phyloP scores from a whole-genome alignment of 306 rosid genomes.

The Begonia loranthoides region DNA sequence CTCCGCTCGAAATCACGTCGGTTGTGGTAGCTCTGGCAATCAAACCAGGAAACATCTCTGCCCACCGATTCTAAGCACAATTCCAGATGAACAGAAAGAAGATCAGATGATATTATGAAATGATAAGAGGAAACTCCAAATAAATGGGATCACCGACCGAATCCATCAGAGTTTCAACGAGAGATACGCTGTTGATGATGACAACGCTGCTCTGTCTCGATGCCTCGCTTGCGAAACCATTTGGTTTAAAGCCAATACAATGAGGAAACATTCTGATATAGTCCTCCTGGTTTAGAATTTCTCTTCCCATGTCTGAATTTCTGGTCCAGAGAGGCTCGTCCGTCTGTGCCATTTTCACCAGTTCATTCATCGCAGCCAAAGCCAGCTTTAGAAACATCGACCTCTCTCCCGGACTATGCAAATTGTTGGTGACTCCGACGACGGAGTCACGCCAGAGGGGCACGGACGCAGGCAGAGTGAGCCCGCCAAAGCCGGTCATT shows the following conservation, averaged over 20 bases:
- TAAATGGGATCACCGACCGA: conserved; percentile 32
- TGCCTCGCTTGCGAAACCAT: conserved; percentile 62
- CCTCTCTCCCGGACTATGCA: too few relatives aligned
- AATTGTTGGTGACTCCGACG: too few relatives aligned
- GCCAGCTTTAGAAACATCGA: too few relatives aligned
- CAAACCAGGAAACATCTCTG: conserved; percentile 88
- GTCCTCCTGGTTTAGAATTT: conserved; percentile 77
- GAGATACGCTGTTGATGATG: conserved; percentile 50
- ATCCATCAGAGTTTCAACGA: conserved; percentile 62
- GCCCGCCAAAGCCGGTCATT: too few relatives aligned
- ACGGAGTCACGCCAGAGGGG: too few relatives aligned
- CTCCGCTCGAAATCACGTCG: conserved; percentile 64
- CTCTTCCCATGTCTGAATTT: conserved; percentile 75
- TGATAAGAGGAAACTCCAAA: too few relatives aligned
- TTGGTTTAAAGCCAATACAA: conserved; percentile 18
- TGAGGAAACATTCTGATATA: conserved; percentile 46
- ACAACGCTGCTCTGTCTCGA: conserved; percentile 71
- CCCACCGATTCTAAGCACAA: conserved; percentile 60
- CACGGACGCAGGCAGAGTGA: too few relatives aligned
- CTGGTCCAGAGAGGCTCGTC: conserved; percentile 82
- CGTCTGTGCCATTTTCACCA: conserved; percentile 56
- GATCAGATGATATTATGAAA: not conserved
- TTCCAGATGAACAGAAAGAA: not conserved
- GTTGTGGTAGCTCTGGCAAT: conserved; percentile 72
- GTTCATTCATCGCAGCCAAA: conserved; percentile 47